Evolutionary conservation across 1,284 basidiomycete genomes (phyloP).

Genomic region (Cutaneotrichosporon curvatum): DNA sequence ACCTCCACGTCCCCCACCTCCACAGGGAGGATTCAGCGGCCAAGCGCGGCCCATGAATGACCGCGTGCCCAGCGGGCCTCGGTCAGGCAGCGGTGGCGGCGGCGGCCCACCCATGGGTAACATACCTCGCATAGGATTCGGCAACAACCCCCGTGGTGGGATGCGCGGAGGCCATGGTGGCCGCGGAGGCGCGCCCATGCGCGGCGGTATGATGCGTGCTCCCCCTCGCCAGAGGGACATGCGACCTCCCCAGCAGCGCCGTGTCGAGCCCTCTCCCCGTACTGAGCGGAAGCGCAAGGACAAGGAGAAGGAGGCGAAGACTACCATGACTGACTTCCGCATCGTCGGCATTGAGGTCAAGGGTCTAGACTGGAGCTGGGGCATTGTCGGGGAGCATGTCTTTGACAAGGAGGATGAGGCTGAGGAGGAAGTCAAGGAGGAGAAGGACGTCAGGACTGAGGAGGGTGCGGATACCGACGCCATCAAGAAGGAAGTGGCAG

Average conservation of each 20-base stretch:
- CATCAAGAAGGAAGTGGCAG: slow-evolving; percentile 13
- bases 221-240: slow-evolving; percentile 7
- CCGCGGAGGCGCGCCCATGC: slow-evolving; percentile 11
- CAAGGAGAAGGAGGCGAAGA: slow-evolving; percentile 53
- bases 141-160: slow-evolving; percentile 46
- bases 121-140: slow-evolving; percentile 16
- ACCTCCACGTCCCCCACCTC: slow-evolving; percentile 18
- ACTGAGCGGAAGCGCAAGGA: slow-evolving; percentile 20
- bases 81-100: slow-evolving; percentile 13
- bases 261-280: slow-evolving; percentile 3
- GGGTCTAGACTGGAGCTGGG: slow-evolving; percentile 48
- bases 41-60: slow-evolving; percentile 27
- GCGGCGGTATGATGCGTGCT: slow-evolving; percentile 10
- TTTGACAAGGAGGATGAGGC: slow-evolving; percentile 16
- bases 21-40: slow-evolving; percentile 4
- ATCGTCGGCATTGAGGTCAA: slow-evolving; percentile 77
- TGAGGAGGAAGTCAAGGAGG: slow-evolving; percentile 6
- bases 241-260: slow-evolving; percentile 5
- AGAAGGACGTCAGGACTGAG: slow-evolving; percentile 7
- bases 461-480: slow-evolving; percentile 20
- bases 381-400: slow-evolving; percentile 27
- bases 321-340: slow-evolving; percentile 92
- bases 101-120: slow-evolving; percentile 10
- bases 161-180: slow-evolving; percentile 31
- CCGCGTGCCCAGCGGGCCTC: slow-evolving; percentile 32